Conservation (phyloP, 371 early-diverging fungal genomes). For the Mucor indicus region DNA sequence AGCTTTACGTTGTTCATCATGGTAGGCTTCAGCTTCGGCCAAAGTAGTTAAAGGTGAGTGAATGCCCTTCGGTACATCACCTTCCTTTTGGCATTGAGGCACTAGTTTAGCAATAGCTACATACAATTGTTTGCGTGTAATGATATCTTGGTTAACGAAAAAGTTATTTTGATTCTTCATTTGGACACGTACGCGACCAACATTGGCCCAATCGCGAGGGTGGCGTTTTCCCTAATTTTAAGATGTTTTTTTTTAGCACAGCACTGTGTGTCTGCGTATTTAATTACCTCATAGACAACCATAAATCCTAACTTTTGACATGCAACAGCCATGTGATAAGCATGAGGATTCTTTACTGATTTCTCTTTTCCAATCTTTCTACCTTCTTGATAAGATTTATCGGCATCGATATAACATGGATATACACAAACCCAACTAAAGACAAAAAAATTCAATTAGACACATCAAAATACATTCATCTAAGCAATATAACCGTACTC, state of each 20-base stretch:
- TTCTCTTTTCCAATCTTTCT: slow-evolving; percentile 48
- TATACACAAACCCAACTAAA: slow-evolving; percentile 66
- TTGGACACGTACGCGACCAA: slow-evolving; percentile 56
- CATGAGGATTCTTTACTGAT: slow-evolving; percentile 57
- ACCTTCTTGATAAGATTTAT: slow-evolving; percentile 47
- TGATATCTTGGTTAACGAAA: slow-evolving; percentile 24
- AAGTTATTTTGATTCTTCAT: slow-evolving; percentile 38
- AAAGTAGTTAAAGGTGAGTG: slow-evolving; percentile 36
- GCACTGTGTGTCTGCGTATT: background rate
- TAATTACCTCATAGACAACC: slow-evolving; percentile 55
- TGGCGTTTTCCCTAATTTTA: slow-evolving; percentile 41
- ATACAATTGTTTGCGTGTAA: slow-evolving; percentile 35
- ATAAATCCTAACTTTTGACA: slow-evolving; percentile 53
- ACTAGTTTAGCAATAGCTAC: slow-evolving; percentile 33
- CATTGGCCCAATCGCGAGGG: slow-evolving; percentile 61
- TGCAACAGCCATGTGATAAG: slow-evolving; percentile 66
- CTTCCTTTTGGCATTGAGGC: slow-evolving; percentile 36
- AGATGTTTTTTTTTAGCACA: background rate
- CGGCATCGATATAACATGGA: slow-evolving; percentile 66
- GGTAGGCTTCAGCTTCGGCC: slow-evolving; percentile 37
- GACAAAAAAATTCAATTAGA: background rate
- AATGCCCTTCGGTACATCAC: slow-evolving; percentile 31
- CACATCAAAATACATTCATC: background rate
- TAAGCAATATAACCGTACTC: slow-evolving; percentile 11
- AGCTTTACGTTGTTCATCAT: slow-evolving; percentile 46